These are phyloP conservation scores for Microthlaspi erraticum DNA, from an alignment of 345 rosid species.

Conservation along the genomic window DNA sequence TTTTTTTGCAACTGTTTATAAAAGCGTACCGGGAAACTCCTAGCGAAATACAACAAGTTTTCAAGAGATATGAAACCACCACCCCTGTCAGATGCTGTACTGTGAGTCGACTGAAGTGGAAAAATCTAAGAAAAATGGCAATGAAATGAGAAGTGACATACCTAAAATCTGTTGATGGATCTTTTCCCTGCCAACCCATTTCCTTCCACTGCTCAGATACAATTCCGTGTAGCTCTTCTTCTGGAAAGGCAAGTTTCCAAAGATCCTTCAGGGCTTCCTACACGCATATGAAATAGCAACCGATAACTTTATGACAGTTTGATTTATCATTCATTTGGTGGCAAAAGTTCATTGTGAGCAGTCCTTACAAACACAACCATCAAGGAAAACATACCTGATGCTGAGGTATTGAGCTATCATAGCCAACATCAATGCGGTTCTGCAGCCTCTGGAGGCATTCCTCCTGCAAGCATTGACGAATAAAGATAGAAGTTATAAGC, in stretches of 20 bases:
- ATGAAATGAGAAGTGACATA: slow-evolving; percentile 30
- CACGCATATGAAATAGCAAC: slow-evolving; percentile 18
- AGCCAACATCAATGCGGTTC: slow-evolving; percentile 81
- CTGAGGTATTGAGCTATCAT: slow-evolving; percentile 81
- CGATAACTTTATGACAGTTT: not conserved
- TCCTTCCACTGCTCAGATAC: slow-evolving; percentile 99
- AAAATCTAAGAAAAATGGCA: not conserved
- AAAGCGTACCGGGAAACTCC: slow-evolving; percentile 70
- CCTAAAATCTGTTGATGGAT: slow-evolving; percentile 99
- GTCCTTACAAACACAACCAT: slow-evolving; percentile 4
- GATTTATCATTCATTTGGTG: not conserved
- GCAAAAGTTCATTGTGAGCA: slow-evolving; percentile 4
- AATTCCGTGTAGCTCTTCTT: slow-evolving; percentile 78
- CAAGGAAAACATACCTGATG: slow-evolving; percentile 64
- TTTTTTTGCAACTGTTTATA: not conserved
- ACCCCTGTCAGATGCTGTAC: slow-evolving; percentile 65
- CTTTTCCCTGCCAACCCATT: slow-evolving; percentile 99
- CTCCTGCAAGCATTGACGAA: slow-evolving; percentile 57
- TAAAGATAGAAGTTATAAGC: not conserved
- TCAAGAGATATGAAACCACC: slow-evolving; percentile 99
- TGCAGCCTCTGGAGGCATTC: slow-evolving; percentile 87
- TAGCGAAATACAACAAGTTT: slow-evolving; percentile 89
- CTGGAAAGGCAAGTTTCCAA: slow-evolving; percentile 94
- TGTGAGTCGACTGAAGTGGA: slow-evolving; percentile 6
- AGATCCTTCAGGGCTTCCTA: slow-evolving; percentile 89